A percentile compares a stretch with the other conserved stretches of the same genome.
These are phyloP conservation scores for Fusarium sp. DNA, from an alignment of 2,329 filamentous ascomycete species.

Conservation along the genomic window DNA sequence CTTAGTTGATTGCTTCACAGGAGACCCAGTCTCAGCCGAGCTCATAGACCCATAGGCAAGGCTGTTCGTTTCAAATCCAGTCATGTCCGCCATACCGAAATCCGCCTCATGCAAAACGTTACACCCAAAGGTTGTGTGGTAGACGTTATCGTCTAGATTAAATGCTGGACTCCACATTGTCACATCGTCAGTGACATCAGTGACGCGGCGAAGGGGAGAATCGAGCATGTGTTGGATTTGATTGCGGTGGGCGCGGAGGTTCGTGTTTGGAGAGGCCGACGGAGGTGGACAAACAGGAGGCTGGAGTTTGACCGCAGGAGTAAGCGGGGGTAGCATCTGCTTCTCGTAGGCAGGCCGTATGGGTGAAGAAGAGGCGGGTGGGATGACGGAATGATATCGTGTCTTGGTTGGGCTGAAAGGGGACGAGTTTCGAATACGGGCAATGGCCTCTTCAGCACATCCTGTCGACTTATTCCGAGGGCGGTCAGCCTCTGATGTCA, in stretches of 20 bases:
- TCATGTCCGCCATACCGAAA: slow-evolving; percentile 66
- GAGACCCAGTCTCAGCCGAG: slow-evolving; percentile 66
- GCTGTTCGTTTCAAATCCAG: slow-evolving; percentile 44
- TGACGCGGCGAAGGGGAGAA: slow-evolving; percentile 69
- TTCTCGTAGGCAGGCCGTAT: slow-evolving; percentile 64
- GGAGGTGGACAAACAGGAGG: slow-evolving; percentile 63
- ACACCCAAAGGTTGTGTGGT: slow-evolving; percentile 55
- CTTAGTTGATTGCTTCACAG: slow-evolving; percentile 69
- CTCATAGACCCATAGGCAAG: slow-evolving; percentile 52
- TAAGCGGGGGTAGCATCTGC: slow-evolving; percentile 78
- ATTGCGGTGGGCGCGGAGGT: slow-evolving; percentile 86
- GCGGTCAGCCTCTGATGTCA: slow-evolving; percentile 83
- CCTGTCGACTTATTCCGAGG: slow-evolving; percentile 80
- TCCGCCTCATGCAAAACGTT: slow-evolving; percentile 60
- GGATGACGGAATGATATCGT: slow-evolving; percentile 61
- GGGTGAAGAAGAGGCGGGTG: slow-evolving; percentile 73
- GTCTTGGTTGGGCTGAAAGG: slow-evolving; percentile 88
- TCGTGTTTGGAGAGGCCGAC: slow-evolving; percentile 92
- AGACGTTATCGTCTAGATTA: slow-evolving; percentile 66
- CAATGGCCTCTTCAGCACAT: slow-evolving; percentile 94
- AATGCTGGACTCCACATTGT: slow-evolving; percentile 74
- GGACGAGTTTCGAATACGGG: slow-evolving; percentile 88
- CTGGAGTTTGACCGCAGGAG: slow-evolving; percentile 85
- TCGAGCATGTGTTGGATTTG: slow-evolving; percentile 83
- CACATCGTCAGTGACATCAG: slow-evolving; percentile 54